These are phyloP conservation scores for Aspergillus sp. DNA, from an alignment of 2,329 filamentous ascomycete genomes.

Conservation along the genomic window DNA sequence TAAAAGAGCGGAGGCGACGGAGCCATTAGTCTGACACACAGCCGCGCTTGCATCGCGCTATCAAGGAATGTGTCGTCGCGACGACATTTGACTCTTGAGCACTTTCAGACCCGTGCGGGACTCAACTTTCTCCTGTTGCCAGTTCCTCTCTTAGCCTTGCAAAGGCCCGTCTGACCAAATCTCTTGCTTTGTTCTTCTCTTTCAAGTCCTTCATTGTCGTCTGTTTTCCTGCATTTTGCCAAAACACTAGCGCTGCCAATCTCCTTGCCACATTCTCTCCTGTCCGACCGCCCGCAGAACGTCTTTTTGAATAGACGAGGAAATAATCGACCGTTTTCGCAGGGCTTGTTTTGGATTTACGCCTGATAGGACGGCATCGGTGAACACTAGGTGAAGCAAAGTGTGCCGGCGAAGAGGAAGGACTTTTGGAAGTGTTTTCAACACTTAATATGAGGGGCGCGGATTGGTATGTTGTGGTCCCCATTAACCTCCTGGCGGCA, in stretches of 20 bases:
- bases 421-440: conserved; percentile 15
- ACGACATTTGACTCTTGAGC: conserved; percentile 26
- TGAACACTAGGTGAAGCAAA: not conserved
- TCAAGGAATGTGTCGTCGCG: conserved; percentile 32
- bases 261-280: conserved; percentile 18
- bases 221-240: conserved; percentile 5
- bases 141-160: conserved; percentile 2
- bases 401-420: conserved; percentile 11
- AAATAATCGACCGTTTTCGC: conserved; percentile 1
- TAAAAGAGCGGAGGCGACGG: conserved; percentile 22
- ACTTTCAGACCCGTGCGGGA: conserved; percentile 27
- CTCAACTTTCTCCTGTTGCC: conserved; percentile 18
- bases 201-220: conserved; percentile 3
- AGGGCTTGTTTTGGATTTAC: conserved; percentile 1
- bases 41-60: conserved; percentile 34
- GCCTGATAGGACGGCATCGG: not conserved
- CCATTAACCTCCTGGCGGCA: conserved; percentile 13
- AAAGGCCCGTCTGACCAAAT: not conserved
- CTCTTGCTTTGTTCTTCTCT: conserved; percentile 11
- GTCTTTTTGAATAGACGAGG: conserved; percentile 5
- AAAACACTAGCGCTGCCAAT: conserved; percentile 16
- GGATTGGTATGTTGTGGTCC: conserved; percentile 28
- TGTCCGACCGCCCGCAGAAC: conserved; percentile 23
- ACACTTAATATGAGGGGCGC: conserved; percentile 29
- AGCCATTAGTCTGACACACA: conserved; percentile 33